Base-by-base conservation (phyloP, 257 asterid genomes). In the Solanum medicagineum region DNA sequence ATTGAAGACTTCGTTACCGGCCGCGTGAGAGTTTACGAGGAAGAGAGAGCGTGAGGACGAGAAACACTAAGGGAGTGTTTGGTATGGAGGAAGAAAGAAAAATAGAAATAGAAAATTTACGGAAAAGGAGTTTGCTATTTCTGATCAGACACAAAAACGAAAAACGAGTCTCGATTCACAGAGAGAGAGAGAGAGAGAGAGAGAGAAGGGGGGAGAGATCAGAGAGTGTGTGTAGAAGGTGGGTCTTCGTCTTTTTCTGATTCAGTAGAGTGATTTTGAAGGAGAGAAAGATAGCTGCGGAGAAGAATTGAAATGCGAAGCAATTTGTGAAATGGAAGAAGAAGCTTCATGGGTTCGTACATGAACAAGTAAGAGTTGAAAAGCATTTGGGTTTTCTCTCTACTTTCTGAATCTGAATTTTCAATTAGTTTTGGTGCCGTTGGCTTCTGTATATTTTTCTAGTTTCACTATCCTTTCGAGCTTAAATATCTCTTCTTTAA, bases 81-180 rank as follows among this genome's bases (percentile, higher is more conserved):
- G 80, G 55, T 70, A 42, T 40, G 32, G 32, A 42, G 32, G 53
- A 70, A 65, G 55, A 83, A 85, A 57, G 84, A 19, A 70, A 20
- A 62, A 83, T 79, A 74, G 69, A 17, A 19, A 36, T 32, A 49
- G 65, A 85, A 84, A 26, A 42, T 20, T 69, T 73, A 73, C 56
- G 8, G 54, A 42, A 80, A 81, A 62, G 80, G 81, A 83, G 29
- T 10, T 81, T 83, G 74, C 83, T 63, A 80, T 51, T 82, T 87
- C 90, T 86, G 83, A 89, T 91, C 89, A 90, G 91, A 89, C 91
- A 83, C 90, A 90, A 89, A 90, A 91, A 88, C 89, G 90, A 87
- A 89, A 88, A 55, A 85, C 85, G 88, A 71, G 87, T 83, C 89
- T 59, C 87, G 81, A 88, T 89, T 83, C 69, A 70, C 84, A 89